Conservation (phyloP, 2,329 filamentous ascomycete genomes). For the Trichoderma afroharzianum region DNA sequence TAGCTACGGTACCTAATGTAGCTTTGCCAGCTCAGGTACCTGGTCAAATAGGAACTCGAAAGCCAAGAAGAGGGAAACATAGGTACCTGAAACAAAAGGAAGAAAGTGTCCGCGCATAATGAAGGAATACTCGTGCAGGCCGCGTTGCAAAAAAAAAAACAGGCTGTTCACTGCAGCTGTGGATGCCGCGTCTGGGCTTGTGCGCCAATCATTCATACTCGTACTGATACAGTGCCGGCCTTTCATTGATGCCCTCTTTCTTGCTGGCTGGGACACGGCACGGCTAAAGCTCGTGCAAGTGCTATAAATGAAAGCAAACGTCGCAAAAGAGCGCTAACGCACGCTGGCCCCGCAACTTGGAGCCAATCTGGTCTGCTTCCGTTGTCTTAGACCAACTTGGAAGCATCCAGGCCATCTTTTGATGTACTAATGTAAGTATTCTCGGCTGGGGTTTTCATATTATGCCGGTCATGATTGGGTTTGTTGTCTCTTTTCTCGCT, state of each 20-base stretch:
- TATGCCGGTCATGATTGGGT: not conserved
- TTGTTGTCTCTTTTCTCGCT: not conserved
- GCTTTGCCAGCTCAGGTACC: too few relatives aligned
- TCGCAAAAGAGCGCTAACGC: not conserved
- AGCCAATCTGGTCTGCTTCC: conserved; percentile 7
- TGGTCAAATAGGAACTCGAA: too few relatives aligned
- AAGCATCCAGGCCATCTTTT: not conserved
- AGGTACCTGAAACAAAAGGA: too few relatives aligned
- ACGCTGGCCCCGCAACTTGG: not conserved
- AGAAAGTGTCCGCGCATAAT: too few relatives aligned
- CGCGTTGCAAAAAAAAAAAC: too few relatives aligned
- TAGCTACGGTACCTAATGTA: not conserved
- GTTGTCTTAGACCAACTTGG: not conserved
- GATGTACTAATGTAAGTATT: not conserved
- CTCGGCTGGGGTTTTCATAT: not conserved
- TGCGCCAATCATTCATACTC: not conserved
- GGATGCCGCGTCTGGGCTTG: not conserved
- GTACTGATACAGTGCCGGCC: not conserved
- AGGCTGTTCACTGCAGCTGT: not conserved
- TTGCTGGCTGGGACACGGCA: not conserved
- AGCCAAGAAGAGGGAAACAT: too few relatives aligned
- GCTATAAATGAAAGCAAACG: not conserved
- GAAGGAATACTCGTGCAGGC: too few relatives aligned
- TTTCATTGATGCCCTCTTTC: not conserved
- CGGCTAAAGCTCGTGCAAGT: not conserved